These are phyloP conservation scores for Pestalotiopsis sp. DNA, from an alignment of 2,329 filamentous ascomycete species.

Conservation along the genomic window DNA sequence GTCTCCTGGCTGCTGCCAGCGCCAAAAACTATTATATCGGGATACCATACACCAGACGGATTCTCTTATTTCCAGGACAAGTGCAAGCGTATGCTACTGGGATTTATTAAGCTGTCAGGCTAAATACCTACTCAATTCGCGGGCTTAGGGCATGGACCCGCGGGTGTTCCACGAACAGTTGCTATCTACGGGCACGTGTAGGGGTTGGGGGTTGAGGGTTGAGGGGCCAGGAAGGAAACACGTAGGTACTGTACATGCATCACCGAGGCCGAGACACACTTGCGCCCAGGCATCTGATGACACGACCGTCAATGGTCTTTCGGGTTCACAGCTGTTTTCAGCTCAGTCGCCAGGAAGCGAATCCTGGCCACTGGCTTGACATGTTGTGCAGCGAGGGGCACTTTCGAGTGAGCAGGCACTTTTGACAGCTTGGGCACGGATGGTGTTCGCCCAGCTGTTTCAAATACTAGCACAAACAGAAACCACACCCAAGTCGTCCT, in stretches of 20 bases:
- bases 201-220: background rate
- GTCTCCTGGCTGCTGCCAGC: background rate
- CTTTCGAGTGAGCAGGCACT: background rate
- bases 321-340: background rate
- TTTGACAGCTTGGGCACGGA: slow-evolving; percentile 10
- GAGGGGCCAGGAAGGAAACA: background rate
- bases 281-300: background rate
- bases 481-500: background rate
- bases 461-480: slow-evolving; percentile 3
- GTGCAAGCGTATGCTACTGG: no score
- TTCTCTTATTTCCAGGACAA: no score
- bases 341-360: background rate
- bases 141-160: background rate
- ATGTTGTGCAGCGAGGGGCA: background rate
- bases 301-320: background rate
- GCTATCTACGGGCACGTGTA: background rate
- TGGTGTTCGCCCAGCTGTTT: slow-evolving; percentile 10
- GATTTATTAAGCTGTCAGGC: no score
- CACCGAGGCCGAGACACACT: background rate
- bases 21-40: no score
- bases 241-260: background rate
- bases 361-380: background rate
- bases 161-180: background rate
- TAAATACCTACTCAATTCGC: background rate
- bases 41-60: no score